phyloP scores from a whole-genome alignment of 2,329 filamentous ascomycete genomes.

The Aspergillus pseudonomiae region DNA sequence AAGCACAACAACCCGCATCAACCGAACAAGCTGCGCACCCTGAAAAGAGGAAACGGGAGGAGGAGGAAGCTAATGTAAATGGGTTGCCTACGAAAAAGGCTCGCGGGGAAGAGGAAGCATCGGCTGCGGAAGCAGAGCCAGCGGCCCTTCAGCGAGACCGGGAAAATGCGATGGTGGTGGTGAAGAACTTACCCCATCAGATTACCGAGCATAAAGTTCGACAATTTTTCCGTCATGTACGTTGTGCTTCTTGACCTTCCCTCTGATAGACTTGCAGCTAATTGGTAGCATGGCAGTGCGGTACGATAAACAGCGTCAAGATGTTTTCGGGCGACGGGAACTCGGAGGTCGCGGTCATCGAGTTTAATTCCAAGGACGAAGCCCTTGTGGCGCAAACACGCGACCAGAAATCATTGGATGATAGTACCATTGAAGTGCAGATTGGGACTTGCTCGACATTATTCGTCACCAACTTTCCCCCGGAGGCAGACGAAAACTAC shows the following conservation, averaged over 20 bases:
- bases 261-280: not conserved
- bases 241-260: conserved; percentile 19
- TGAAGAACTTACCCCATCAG: conserved; percentile 73
- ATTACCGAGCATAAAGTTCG: conserved; percentile 73
- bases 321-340: conserved; percentile 65
- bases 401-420: conserved; percentile 77
- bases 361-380: conserved; percentile 81
- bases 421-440: conserved; percentile 71
- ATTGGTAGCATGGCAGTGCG: conserved; percentile 55
- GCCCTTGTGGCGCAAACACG: conserved; percentile 78
- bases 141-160: conserved; percentile 72
- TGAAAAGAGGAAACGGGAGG: conserved; percentile 73
- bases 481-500: conserved; percentile 51
- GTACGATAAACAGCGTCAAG: conserved; percentile 77
- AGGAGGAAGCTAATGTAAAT: conserved; percentile 54
- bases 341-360: conserved; percentile 73
- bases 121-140: conserved; percentile 36
- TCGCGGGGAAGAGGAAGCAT: conserved; percentile 50
- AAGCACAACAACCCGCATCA: conserved; percentile 26
- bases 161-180: conserved; percentile 83
- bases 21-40: conserved; percentile 30
- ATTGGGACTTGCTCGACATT: conserved; percentile 78
- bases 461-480: conserved; percentile 87
- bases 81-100: conserved; percentile 68
- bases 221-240: conserved; percentile 82